Evolutionary conservation across 2,329 filamentous ascomycete species (phyloP), one percentile per base, ranked within the genome.

Genomic region (Aspergillus phoenicis): DNA sequence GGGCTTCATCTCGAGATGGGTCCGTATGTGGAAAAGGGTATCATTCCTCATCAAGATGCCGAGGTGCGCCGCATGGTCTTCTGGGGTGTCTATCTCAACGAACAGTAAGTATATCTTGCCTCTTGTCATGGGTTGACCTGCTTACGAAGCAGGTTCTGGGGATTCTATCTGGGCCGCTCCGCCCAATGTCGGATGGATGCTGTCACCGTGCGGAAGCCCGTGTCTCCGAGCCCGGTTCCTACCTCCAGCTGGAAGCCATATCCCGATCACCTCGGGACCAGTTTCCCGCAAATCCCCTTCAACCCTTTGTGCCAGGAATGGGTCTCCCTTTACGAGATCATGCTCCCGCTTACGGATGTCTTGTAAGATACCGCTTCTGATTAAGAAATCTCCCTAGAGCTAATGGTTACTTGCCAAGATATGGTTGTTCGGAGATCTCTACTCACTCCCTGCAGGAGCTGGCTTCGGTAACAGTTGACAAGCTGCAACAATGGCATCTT

Each of bases 21-120:
- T 1, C 61, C 71, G 0, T 81, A 81, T 58, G 72, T 81, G 4
- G 68, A 72, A 11, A 72, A 72, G 51, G 78, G 77, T 2, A 70
- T 75, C 15, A 75, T 81, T 48, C 78, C 72, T 26, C 60, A 68
- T 0, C 67, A 70, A 4, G 78, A 81, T 61, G 76, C 77, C 17
- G 74, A 77, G 38, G 71, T 79, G 4, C 75, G 79, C 11, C 71
- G 71, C 20, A 68, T 73, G 6, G 72, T 75, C 1, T 81, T 81
- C 58, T 81, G 79, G 79, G 78, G 75, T 5, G 75, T 75, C 39
- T 80, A 78, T 64, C 68, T 77, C 11, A 75, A 77, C 24, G 78
- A 81, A 33, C 74, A 76, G 73, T 75, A 61, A 70, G 73, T 68
- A 10, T 33, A 5, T 10, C 17, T 5, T 15, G 3, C 6, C 2